Percentiles rank a stretch among this genome's conserved stretches.
phyloP scores from a whole-genome alignment of 2,329 filamentous ascomycete genomes.

The Gaeumannomyces tritici region DNA sequence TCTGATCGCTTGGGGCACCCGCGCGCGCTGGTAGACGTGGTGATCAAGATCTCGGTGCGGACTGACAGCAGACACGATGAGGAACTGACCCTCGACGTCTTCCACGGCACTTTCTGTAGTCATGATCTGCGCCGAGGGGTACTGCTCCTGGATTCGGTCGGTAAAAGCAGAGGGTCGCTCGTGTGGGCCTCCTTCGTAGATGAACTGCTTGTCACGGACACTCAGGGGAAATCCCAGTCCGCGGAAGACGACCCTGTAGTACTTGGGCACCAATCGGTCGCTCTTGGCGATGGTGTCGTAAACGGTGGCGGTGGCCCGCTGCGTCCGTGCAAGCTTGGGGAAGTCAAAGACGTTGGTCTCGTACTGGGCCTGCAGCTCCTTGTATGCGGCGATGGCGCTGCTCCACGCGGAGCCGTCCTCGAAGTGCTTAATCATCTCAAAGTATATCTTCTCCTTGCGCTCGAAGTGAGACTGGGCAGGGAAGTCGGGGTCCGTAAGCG shows the following conservation, averaged over 20 bases:
- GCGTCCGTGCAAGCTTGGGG: constrained; percentile 77
- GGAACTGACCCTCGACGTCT: constrained; percentile 82
- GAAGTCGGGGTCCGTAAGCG: constrained; percentile 65
- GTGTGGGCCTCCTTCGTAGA: constrained; percentile 72
- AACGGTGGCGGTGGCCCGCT: constrained; percentile 84
- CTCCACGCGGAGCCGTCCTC: constrained; percentile 94
- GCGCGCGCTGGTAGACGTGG: constrained; percentile 79
- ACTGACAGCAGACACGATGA: constrained; percentile 72
- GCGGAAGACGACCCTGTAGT: constrained; percentile 85
- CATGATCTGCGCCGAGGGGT: constrained; percentile 76
- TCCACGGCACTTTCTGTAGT: constrained; percentile 54
- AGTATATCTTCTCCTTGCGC: constrained; percentile 84
- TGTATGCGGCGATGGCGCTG: constrained; percentile 77
- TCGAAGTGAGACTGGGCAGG: constrained; percentile 83
- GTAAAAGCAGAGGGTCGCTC: constrained; percentile 77
- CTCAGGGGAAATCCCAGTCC: constrained; percentile 78
- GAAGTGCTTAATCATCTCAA: constrained; percentile 89
- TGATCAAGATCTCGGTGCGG: constrained; percentile 75
- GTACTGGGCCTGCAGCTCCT: constrained; percentile 86
- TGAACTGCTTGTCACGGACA: constrained; percentile 81
- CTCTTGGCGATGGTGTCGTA: constrained; percentile 83
- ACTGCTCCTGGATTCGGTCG: constrained; percentile 84
- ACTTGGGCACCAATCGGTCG: constrained; percentile 68
- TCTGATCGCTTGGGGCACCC: constrained; percentile 72
- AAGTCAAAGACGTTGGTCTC: constrained; percentile 87